Conservation (phyloP, 2,329 filamentous ascomycete species). For the Colletotrichum neosansevieriae region DNA sequence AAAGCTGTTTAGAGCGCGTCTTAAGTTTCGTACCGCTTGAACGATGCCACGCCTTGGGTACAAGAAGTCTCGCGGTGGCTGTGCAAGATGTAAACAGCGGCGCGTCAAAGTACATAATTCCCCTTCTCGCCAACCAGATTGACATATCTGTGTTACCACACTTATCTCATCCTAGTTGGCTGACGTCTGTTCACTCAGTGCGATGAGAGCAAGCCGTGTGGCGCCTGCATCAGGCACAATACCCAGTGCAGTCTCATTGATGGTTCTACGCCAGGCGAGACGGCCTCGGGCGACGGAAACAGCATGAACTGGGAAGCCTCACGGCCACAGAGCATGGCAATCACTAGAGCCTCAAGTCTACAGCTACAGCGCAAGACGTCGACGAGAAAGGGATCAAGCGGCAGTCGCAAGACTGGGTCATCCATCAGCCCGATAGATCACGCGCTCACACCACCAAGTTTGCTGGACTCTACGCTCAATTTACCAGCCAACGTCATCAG, state of each 20-base stretch:
- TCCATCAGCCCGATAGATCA: conserved; percentile 28
- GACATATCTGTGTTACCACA: background rate
- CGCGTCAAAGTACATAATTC: conserved; percentile 49
- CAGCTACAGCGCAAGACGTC: conserved; percentile 12
- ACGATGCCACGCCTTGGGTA: conserved; percentile 49
- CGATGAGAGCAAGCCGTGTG: conserved; percentile 53
- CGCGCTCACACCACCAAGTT: conserved; percentile 21
- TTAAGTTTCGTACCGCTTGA: background rate
- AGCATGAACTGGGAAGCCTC: conserved; percentile 23
- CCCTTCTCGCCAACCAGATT: background rate
- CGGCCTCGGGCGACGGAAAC: conserved; percentile 16
- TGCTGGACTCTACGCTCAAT: conserved; percentile 15
- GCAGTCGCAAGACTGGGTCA: conserved; percentile 22
- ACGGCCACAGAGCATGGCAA: background rate
- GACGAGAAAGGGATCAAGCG: conserved; percentile 13
- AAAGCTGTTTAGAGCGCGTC: conserved; percentile 3
- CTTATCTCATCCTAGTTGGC: conserved; percentile 10
- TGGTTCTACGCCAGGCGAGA: conserved; percentile 26
- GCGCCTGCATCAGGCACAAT: conserved; percentile 51
- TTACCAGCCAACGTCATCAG: conserved; percentile 24
- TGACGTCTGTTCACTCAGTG: conserved; percentile 46
- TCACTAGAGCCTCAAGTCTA: conserved; percentile 1
- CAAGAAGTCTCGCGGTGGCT: conserved; percentile 52
- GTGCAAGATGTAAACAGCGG: conserved; percentile 51
- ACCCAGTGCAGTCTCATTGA: conserved; percentile 49